Percentiles rank a stretch among this genome's conserved stretches.
Evolutionary conservation across 768 basidiomycete species (phyloP).

Genomic region (Pleurotus cornucopiae): DNA sequence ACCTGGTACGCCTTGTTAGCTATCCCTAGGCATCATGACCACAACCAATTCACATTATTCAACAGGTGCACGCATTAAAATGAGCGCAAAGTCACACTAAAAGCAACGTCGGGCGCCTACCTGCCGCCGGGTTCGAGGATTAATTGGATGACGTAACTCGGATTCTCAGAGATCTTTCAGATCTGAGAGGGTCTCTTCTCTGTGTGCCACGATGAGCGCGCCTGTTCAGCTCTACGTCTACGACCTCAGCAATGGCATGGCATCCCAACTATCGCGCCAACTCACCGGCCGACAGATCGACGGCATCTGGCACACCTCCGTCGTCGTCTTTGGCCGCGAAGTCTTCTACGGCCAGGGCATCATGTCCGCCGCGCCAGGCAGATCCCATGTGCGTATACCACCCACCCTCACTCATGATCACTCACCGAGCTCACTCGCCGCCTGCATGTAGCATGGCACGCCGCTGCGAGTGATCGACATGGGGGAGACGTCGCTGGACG

Average conservation of each 20-base stretch:
- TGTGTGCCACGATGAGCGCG: slow-evolving; percentile 20
- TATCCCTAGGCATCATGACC: too few relatives aligned
- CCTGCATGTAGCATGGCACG: slow-evolving; percentile 55
- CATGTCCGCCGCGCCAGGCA: slow-evolving; percentile 62
- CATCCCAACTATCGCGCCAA: slow-evolving; percentile 70
- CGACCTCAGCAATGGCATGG: slow-evolving; percentile 87
- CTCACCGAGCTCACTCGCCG: background rate
- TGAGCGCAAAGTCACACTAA: too few relatives aligned
- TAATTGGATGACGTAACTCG: too few relatives aligned
- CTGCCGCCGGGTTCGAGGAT: too few relatives aligned
- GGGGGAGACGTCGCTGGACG: slow-evolving; percentile 77
- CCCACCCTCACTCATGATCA: too few relatives aligned
- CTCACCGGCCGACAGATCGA: slow-evolving; percentile 88
- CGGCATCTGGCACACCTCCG: slow-evolving; percentile 94
- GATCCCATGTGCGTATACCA: slow-evolving; percentile 64
- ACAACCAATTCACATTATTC: too few relatives aligned
- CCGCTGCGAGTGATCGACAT: slow-evolving; percentile 70
- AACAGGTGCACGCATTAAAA: too few relatives aligned
- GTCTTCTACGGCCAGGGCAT: slow-evolving; percentile 92
- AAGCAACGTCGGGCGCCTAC: too few relatives aligned
- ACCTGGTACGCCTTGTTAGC: too few relatives aligned
- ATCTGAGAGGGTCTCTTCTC: too few relatives aligned
- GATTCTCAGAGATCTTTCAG: too few relatives aligned
- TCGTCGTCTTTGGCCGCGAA: slow-evolving; percentile 84
- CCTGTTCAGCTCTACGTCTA: slow-evolving; percentile 86